A percentile compares a stretch with the other conserved stretches of the same genome.
These are phyloP conservation scores for Beauveria varroae DNA, from an alignment of 2,329 filamentous ascomycete species.

Conservation along the genomic window DNA sequence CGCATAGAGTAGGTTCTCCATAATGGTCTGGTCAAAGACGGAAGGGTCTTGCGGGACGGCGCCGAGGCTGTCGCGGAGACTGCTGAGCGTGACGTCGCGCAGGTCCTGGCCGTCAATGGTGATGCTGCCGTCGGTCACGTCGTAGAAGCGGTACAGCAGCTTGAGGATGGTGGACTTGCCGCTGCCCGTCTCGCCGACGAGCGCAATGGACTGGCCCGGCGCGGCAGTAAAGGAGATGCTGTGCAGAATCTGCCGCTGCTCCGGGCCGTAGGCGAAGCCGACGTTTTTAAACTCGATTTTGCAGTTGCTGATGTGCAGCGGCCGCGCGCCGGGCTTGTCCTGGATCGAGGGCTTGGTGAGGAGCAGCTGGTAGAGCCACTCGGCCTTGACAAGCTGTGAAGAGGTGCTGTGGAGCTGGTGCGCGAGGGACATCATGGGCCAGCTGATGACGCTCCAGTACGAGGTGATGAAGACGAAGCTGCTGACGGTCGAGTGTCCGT, in stretches of 20 bases:
- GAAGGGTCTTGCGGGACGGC: conserved; percentile 58
- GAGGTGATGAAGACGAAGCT: conserved; percentile 57
- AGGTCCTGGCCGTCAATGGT: conserved; percentile 53
- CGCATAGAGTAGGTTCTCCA: conserved; percentile 59
- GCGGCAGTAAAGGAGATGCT: conserved; percentile 40
- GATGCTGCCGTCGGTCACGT: conserved; percentile 46
- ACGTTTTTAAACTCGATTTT: conserved; percentile 48
- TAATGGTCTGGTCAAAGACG: conserved; percentile 57
- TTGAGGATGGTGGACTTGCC: conserved; percentile 58
- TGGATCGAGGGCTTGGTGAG: conserved; percentile 48
- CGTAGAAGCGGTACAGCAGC: conserved; percentile 53
- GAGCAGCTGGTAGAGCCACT: conserved; percentile 50
- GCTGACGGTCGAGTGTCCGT: conserved; percentile 30
- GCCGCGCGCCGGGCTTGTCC: conserved; percentile 36
- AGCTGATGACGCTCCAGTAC: conserved; percentile 50
- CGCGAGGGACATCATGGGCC: conserved; percentile 27
- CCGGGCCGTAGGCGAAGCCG: conserved; percentile 46
- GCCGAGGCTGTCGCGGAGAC: conserved; percentile 50
- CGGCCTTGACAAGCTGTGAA: conserved; percentile 53
- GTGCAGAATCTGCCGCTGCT: conserved; percentile 39
- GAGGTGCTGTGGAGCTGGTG: conserved; percentile 20
- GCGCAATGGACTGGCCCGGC: conserved; percentile 48
- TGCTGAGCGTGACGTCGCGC: conserved; percentile 48
- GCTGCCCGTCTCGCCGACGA: conserved; percentile 55
- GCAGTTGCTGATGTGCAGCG: conserved; percentile 37